phyloP scores from a whole-genome alignment of 1,284 basidiomycete genomes.

The Pseudomicrostroma phylloplanum region DNA sequence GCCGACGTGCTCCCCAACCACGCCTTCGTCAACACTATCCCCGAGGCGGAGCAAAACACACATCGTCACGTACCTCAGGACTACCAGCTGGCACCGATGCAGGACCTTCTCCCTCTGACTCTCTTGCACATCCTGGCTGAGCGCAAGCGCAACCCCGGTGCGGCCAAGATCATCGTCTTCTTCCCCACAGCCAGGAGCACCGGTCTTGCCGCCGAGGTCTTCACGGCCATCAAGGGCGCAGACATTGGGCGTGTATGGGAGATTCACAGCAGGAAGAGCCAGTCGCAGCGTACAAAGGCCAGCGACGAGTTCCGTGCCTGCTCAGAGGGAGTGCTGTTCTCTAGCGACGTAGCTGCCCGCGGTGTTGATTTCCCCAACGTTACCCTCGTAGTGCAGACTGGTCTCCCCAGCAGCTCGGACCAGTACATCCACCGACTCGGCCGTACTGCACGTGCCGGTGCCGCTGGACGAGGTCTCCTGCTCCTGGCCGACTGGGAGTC shows the following conservation, averaged over 20 bases:
- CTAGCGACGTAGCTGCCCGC: conserved; percentile 82
- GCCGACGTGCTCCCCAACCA: conserved; percentile 52
- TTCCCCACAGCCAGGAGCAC: conserved; percentile 66
- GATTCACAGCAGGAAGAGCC: conserved; percentile 35
- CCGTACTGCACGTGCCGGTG: conserved; percentile 56
- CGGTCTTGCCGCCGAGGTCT: conserved; percentile 55
- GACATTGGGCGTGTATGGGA: conserved; percentile 25
- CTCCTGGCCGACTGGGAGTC: conserved; percentile 59
- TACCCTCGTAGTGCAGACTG: conserved; percentile 61
- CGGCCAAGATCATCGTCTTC: conserved; percentile 54
- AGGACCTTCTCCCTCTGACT: conserved; percentile 22
- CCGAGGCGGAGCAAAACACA: conserved; percentile 61
- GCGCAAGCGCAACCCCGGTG: conserved; percentile 27
- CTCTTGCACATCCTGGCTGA: conserved; percentile 55
- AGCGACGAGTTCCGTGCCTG: conserved; percentile 56
- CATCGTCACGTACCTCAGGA: conserved; percentile 65
- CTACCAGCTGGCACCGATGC: conserved; percentile 53
- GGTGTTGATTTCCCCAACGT: conserved; percentile 58
- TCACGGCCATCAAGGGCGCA: conserved; percentile 15
- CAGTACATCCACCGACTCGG: conserved; percentile 54
- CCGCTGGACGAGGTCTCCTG: conserved; percentile 58
- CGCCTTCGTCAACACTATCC: conserved; percentile 62
- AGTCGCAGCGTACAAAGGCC: conserved; percentile 25
- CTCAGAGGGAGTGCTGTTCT: conserved; percentile 64
- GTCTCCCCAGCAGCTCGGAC: conserved; percentile 29